Base-by-base conservation (phyloP, 306 rosid species). In the Datisca glomerata region DNA sequence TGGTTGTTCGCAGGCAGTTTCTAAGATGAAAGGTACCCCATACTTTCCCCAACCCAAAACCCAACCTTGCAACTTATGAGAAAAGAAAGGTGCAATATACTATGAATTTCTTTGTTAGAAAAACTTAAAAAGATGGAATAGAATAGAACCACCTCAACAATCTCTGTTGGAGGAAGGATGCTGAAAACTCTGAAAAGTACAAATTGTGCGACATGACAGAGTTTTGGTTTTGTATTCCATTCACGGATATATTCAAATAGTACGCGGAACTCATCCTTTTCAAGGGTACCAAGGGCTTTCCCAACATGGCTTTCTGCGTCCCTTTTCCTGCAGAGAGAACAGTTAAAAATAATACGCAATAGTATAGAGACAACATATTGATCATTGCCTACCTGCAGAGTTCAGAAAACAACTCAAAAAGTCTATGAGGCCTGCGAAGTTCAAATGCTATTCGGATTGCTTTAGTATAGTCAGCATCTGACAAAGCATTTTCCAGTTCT, bases 221-320 rank as follows among this genome's bases (percentile, higher is more conserved):
- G 71, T 64, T 80, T 89, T 23, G 97, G 86, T 49, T 79, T 89
- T 18, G 95, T 66, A 68, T 89, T 89, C 97, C 95, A 89, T 54
- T 89, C 93, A 43, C 95, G 70, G 34, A 77, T 49, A 61, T 84
- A 77, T 42, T 68, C 80, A 67, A 89, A 64, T 39, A 83, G 67
- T 53, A 53, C 18, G 5, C 56, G 68, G 20, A 77, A 66, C 73
- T 89, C 91, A 40, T 72, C 93, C 56, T 61, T 44, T 51, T 59
- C 72, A 29, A 84, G 59, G 47, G 64, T 64, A 44, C 49, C 41
- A 28, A 89, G 83, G 25, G 83, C 75, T 71, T 49, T 74, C 42
- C 72, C 69, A 32, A 80, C 44, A 21, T 70, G 93, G 40, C 64
- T 61, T 53, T 63, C 91, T 24, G 51, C 67, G 12, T 49, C 80